Evolutionary conservation across 2,329 filamentous ascomycete species (phyloP).

Genomic region (Paecilomyces variotii): DNA sequence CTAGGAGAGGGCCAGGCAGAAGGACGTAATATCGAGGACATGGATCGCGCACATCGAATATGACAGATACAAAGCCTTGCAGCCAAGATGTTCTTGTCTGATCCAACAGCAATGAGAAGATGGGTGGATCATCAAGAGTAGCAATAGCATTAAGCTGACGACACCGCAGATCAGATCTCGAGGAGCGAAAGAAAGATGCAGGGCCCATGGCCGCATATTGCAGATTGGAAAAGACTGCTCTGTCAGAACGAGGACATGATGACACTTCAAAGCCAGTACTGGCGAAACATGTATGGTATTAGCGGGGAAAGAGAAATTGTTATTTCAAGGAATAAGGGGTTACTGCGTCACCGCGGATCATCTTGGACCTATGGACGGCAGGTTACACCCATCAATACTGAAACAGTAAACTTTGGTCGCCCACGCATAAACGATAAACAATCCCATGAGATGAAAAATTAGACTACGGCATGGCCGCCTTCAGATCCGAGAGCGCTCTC

Average conservation of each 20-base stretch:
- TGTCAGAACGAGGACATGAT: not conserved
- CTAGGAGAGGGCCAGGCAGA: not conserved
- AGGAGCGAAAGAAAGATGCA: not conserved
- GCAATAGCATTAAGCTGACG: not conserved
- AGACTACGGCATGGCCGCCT: not conserved
- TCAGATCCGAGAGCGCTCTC: not conserved
- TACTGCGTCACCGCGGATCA: not conserved
- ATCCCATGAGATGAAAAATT: not conserved
- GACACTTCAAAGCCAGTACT: not conserved
- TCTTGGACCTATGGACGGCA: not conserved
- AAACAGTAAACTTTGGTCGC: not conserved
- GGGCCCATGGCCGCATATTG: not conserved
- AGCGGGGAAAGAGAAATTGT: not conserved
- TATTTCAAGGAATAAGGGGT: not conserved
- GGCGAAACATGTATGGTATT: not conserved
- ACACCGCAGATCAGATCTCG: not conserved
- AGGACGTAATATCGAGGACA: not conserved
- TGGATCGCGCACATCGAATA: not conserved
- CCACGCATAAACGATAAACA: not conserved
- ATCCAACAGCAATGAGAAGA: not conserved
- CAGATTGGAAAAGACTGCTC: not conserved
- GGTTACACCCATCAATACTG: slow-evolving; percentile 28
- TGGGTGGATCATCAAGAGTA: not conserved
- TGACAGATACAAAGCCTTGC: not conserved
- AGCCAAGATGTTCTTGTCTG: not conserved